phyloP scores from a whole-genome alignment of 192 early-diverging fungal species.

The Chytriomyces sp. region DNA sequence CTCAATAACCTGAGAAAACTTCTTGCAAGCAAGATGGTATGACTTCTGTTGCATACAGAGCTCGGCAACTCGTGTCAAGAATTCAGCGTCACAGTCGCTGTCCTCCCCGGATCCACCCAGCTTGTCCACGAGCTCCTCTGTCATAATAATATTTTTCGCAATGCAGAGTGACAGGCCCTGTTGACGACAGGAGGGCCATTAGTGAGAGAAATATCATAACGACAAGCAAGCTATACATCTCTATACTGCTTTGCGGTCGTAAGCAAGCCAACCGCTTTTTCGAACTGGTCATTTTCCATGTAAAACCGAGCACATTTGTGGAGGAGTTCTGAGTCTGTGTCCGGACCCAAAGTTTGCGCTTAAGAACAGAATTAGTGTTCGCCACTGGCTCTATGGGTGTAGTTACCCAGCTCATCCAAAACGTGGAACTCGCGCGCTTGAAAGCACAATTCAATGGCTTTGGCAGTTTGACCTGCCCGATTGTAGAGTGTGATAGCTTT shows the following conservation, averaged over 20 bases:
- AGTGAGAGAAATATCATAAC: not conserved
- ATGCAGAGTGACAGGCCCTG: constrained; percentile 43
- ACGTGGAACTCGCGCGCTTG: constrained; percentile 34
- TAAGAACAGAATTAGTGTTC: not conserved
- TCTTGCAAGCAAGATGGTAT: constrained; percentile 57
- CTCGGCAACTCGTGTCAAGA: constrained; percentile 42
- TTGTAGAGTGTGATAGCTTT: constrained; percentile 53
- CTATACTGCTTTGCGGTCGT: constrained; percentile 39
- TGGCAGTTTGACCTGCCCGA: constrained; percentile 46
- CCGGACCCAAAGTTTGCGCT: constrained; percentile 38
- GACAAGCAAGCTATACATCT: constrained; percentile 31
- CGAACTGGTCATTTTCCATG: constrained; percentile 32
- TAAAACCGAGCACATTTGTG: constrained; percentile 35
- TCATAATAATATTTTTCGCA: constrained; percentile 41
- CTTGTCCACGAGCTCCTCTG: constrained; percentile 48
- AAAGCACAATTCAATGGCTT: constrained; percentile 57
- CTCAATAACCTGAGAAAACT: constrained; percentile 46
- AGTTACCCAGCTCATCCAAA: constrained; percentile 48
- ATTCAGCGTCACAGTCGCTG: not conserved
- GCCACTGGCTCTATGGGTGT: constrained; percentile 9
- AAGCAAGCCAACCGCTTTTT: constrained; percentile 40
- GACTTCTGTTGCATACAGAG: constrained; percentile 45
- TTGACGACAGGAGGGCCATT: not conserved
- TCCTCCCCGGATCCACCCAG: constrained; percentile 28
- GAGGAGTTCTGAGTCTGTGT: constrained; percentile 40